These are phyloP conservation scores for Hypoxylon sp. DNA, from an alignment of 2,329 filamentous ascomycete genomes.

Conservation along the genomic window DNA sequence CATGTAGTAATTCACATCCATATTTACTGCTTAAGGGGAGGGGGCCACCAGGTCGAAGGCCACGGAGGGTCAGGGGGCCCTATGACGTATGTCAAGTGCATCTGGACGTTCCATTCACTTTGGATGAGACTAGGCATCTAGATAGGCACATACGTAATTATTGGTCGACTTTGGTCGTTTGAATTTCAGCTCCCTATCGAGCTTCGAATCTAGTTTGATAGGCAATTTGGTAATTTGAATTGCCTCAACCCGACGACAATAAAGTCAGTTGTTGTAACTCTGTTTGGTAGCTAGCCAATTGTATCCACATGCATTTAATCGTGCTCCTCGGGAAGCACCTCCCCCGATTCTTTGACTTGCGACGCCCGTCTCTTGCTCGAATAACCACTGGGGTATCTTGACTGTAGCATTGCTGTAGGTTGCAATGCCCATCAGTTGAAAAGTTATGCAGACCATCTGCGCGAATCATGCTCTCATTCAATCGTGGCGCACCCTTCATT, in stretches of 20 bases:
- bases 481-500: constrained; percentile 44
- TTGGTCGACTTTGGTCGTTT: constrained; percentile 12
- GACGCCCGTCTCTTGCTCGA: constrained; percentile 33
- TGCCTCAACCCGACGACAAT: constrained; percentile 19
- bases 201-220: constrained; percentile 14
- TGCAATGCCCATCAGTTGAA: constrained; percentile 42
- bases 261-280: constrained; percentile 14
- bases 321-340: constrained; percentile 30
- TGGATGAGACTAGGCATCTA: constrained; percentile 10
- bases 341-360: constrained; percentile 10
- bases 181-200: constrained; percentile 27
- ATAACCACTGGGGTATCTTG: constrained; percentile 45
- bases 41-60: constrained; percentile 8
- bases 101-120: constrained; percentile 12
- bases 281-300: constrained; percentile 11
- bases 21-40: constrained; percentile 7
- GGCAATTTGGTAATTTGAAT: constrained; percentile 17
- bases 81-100: constrained; percentile 40
- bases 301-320: constrained; percentile 9
- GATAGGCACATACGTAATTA: background rate
- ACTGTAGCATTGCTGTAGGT: constrained; percentile 36
- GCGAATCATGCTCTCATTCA: constrained; percentile 48
- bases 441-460: constrained; percentile 44
- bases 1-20: constrained; percentile 18
- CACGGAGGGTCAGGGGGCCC: constrained; percentile 26